Evolutionary conservation across 1,284 basidiomycete genomes (phyloP), one percentile per base, ranked within the genome.

Genomic region (Tylopilus sp.): DNA sequence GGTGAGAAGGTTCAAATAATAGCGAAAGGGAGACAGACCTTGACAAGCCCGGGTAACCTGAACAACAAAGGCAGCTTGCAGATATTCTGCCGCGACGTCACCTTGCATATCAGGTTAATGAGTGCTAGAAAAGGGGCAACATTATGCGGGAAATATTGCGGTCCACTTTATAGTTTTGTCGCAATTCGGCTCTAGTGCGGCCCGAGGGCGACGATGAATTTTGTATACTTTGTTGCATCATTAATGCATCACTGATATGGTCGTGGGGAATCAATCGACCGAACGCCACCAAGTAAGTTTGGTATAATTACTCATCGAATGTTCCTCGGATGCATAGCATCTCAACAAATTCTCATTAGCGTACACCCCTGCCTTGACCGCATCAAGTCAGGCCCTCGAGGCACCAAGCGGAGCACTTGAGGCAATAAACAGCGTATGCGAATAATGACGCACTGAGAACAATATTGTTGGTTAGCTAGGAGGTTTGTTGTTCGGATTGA

Each of bases 41-140:
- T 64, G 53, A 54, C 62, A 62, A 4, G n/a, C 51, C 6, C 62
- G 41, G 7, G 60, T 44, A 18, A 56, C 19, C 13, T 39, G 26
- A 56, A 65, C 32, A 26, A 65, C 22, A 12, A 44, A 24, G 3
- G 56, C 16, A 54, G 53, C 29, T 16, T 41, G 47, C 36, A 29
- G 33, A 52, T 65, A 65, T 16, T 56, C 51, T 38, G 24, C 39
- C 26, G 39, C 39, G 39, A 5, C 26, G 38, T 13, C 13, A 22
- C 38, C 24, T 57, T 49, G 47, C 47, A 49, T 49, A 13, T 49
- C 47, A 15, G 47, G 47, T 24, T 24, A n/a, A 49, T 49, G 15
- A 12, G 22, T 47, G 44, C 44, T 47, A 49, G 47, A 49, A 49
- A 49, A 49, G 47, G 47, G 47, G 15, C 47, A 5, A 49, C 47